Conservation (phyloP, 352 stramenopile genomes). For the Albugo laibachii region DNA sequence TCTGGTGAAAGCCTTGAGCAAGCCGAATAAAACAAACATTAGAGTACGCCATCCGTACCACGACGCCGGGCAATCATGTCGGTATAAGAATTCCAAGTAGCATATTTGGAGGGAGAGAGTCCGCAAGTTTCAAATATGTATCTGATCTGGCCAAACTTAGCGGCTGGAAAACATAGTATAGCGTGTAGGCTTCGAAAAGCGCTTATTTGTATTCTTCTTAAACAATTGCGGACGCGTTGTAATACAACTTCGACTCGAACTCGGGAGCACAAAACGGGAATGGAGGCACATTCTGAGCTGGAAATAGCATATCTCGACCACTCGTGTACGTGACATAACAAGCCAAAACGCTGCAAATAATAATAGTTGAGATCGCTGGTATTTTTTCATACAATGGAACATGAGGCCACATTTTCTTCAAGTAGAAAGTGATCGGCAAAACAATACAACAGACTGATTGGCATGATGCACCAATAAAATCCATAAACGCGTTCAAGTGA, state of each 20-base stretch:
- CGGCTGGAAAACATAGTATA: no score
- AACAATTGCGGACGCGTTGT: background rate
- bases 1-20: no score
- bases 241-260: constrained; percentile 3
- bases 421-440: constrained; percentile 8
- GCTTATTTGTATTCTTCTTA: no score
- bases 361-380: constrained; percentile 1
- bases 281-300: background rate
- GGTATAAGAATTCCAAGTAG: no score
- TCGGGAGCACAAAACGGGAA: constrained; percentile 4
- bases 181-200: no score
- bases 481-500: constrained; percentile 11
- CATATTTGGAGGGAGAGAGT: no score
- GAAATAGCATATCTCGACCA: constrained; percentile 2
- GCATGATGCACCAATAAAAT: constrained; percentile 12
- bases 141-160: no score
- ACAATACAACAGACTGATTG: constrained; percentile 8
- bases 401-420: constrained; percentile 6
- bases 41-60: no score
- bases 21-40: no score
- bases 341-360: constrained; percentile 2
- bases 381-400: constrained; percentile 3
- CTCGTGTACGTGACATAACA: constrained; percentile 4
- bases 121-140: no score
- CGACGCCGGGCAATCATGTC: no score